Conservation (phyloP, 257 asterid genomes). For the Oldenlandia corymbosa region DNA sequence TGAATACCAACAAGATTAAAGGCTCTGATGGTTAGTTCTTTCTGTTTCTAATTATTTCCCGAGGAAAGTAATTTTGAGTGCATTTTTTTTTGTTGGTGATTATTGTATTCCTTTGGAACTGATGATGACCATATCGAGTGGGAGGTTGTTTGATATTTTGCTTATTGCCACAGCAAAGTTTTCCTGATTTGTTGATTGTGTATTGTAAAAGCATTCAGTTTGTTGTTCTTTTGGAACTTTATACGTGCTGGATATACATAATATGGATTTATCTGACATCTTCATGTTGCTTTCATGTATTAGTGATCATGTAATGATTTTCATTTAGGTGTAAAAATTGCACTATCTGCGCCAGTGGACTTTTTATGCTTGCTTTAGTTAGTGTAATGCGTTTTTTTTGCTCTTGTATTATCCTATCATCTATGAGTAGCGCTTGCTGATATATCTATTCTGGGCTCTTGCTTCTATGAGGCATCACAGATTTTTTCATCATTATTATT, state of each 20-base stretch:
- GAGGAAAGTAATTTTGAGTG: too few relatives aligned
- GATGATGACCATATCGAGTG: neutral
- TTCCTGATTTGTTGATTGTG: neutral
- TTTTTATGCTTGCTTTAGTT: neutral
- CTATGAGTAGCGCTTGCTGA: neutral
- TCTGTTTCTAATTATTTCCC: neutral
- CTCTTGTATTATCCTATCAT: neutral
- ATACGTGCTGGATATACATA: neutral
- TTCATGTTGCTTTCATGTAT: neutral
- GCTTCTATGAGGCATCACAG: neutral
- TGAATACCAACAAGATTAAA: constrained; percentile 51
- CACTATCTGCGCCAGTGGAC: neutral
- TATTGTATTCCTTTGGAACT: too few relatives aligned
- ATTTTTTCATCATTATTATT: too few relatives aligned
- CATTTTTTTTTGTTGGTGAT: too few relatives aligned
- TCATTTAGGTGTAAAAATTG: neutral
- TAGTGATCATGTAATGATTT: neutral
- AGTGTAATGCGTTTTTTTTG: too few relatives aligned
- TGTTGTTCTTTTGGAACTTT: neutral
- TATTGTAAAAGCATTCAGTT: neutral
- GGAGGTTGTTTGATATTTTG: neutral
- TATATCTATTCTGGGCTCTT: neutral
- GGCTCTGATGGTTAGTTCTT: constrained; percentile 58
- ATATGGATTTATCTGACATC: neutral
- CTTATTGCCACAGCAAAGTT: neutral